Evolutionary conservation across 139 green algal genomes (phyloP), one percentile per base, ranked within the genome.

Genomic region (Monoraphidium neglectum): DNA sequence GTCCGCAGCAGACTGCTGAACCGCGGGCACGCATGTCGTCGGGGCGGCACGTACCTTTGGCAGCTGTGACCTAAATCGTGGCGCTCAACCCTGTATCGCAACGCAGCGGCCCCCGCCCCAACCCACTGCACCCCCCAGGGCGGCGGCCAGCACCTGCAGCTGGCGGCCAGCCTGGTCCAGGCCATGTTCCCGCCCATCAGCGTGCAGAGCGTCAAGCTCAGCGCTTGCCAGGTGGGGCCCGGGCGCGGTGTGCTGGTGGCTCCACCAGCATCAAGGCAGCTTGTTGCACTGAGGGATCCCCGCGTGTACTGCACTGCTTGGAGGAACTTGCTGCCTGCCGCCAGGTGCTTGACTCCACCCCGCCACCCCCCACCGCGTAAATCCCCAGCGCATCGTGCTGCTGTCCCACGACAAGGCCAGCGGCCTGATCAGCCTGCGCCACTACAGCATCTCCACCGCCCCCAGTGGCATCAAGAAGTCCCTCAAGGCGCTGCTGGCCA

Each of bases 171-270:
- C 15, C 84, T 95, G 53, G 93, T 97, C 46, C 96, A 98, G 85
- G 96, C 94, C 79, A 87, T 99, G 77, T 99, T 99, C 76, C 97
- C 97, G 0, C 35, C 93, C 62, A 95, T 99, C 84, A 95, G 99
- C 78, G 95, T 99, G n/a, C 66, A 87, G 63, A 94, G 76, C 24
- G 90, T 86, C 24, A 90, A 92, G 65, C 85, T 97, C 1, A 67
- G 74, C 1, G 62, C 83, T 8, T 97, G 92, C 84, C 87, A 97
- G 86, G 85, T 88, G 60, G 1, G 64, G 62, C 73, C 13, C 74
- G 73, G 36, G 8, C 43, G 8, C 43, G 43, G 8, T 51, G 12
- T 8, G 8, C 43, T 21, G 43, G 43, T 8, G n/a, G n/a, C n/a
- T n/a, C n/a, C n/a, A n/a, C n/a, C n/a, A n/a, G n/a, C n/a, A n/a